Conservation (phyloP, 2,329 filamentous ascomycete genomes). For the Pestalotiopsis sp. region DNA sequence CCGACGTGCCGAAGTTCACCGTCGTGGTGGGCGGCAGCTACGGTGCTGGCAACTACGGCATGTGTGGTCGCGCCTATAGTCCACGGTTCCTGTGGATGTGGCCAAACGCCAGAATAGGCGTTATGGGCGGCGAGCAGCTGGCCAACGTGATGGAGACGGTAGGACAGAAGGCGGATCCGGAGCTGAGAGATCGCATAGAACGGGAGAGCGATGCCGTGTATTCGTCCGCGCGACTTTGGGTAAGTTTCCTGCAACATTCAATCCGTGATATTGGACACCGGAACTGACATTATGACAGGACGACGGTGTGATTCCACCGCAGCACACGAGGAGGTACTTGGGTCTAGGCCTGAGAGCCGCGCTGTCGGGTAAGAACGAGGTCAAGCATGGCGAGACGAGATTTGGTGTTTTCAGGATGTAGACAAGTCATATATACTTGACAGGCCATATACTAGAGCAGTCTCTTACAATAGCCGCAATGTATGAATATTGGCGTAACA, state of each 20-base stretch:
- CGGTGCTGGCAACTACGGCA: constrained; percentile 96
- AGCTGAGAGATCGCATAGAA: constrained; percentile 83
- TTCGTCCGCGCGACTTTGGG: constrained; percentile 89
- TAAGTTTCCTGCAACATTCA: constrained; percentile 36
- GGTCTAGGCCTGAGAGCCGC: constrained; percentile 74
- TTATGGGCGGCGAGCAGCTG: constrained; percentile 95
- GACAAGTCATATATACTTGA: neutral
- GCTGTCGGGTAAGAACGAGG: constrained; percentile 66
- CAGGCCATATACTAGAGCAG: neutral
- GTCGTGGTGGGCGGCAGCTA: constrained; percentile 93
- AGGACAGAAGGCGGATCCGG: constrained; percentile 79
- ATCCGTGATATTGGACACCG: neutral
- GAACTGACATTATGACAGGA: constrained; percentile 46
- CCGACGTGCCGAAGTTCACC: constrained; percentile 94
- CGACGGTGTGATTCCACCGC: constrained; percentile 78
- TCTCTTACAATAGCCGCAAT: neutral
- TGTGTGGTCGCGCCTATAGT: constrained; percentile 95
- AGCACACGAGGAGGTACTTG: constrained; percentile 73
- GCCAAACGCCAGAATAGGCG: constrained; percentile 94
- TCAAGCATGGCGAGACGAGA: constrained; percentile 63
- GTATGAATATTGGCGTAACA: neutral
- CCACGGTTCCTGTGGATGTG: constrained; percentile 94
- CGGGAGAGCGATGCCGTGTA: constrained; percentile 87
- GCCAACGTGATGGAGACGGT: constrained; percentile 94
- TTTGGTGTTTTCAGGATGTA: constrained; percentile 87